Base-by-base conservation (phyloP, 768 basidiomycete species). In the Tephrocybe sp. region DNA sequence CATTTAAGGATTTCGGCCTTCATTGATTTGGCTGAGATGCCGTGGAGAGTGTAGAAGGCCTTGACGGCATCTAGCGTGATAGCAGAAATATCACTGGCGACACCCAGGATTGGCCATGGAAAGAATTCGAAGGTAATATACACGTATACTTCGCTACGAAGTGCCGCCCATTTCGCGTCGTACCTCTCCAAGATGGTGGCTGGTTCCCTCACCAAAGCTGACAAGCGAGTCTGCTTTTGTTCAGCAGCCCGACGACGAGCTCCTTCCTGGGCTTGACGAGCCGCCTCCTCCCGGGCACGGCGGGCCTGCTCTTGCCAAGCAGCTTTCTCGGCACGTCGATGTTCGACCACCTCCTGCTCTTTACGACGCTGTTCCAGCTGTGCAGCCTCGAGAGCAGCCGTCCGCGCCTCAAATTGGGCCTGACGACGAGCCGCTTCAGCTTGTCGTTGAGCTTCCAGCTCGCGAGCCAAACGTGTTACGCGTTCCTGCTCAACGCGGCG, bases 1-100 rank as follows among this genome's bases (percentile, higher is more conserved):
- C 76, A 84, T 17, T 72, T 69, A 39, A 79, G 59, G 26, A 82
- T 61, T 55, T 83, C 80, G n/a, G 51, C 54, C 51, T 68, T 73
- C 52, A 77, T 57, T 0, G 64, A 61, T 57, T 71, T 75, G 3
- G 60, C 63, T 32, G 60, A 32, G 69, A 68, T 32, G 54, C 60
- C 20, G 67, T 64, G 54, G 73, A 68, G 45, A 72, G 66, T 23
- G 20, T 79, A 40, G 60, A 83, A 83, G 33, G 61, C 54, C 1
- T 54, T 51, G 3, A 82, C 61, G 14, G 48, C 60, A 9, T 66
- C 58, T 19, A 54, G 43, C 2, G 73, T 71, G 56, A 80, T 67
- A n/a, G 72, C 64, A 1, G 59, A 61, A 9, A 63, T 55, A 14
- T 60, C 16, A 17, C 45, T 35, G 39, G 47, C 32, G 17, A 16